These are phyloP conservation scores for Dictyophora rubrovolvata DNA, from an alignment of 768 basidiomycete genomes.

Conservation along the genomic window DNA sequence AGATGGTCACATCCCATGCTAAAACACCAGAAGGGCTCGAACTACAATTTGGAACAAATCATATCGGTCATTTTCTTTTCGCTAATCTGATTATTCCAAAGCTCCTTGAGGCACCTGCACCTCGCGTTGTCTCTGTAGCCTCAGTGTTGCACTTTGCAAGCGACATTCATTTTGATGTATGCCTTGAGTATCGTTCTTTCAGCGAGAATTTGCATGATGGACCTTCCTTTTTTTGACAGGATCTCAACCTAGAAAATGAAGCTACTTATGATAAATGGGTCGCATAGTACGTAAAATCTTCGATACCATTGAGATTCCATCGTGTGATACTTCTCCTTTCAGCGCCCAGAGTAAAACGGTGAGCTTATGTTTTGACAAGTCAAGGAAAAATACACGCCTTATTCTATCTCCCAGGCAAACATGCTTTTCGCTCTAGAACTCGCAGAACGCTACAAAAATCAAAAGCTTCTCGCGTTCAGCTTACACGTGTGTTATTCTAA, in stretches of 20 bases:
- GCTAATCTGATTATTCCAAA: conserved; percentile 5
- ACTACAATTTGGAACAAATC: conserved; percentile 13
- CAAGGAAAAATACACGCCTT: background rate
- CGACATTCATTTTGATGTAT: background rate
- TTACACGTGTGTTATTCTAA: background rate
- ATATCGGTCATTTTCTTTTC: conserved; percentile 9
- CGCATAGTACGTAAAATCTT: background rate
- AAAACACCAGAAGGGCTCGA: background rate
- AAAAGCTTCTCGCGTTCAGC: background rate
- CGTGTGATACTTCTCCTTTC: background rate
- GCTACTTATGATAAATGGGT: background rate
- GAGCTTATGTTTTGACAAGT: background rate
- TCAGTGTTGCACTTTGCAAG: background rate
- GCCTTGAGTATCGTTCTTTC: background rate
- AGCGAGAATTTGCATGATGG: background rate
- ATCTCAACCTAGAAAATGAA: background rate
- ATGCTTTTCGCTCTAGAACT: background rate
- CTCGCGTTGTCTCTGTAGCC: background rate
- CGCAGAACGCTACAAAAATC: background rate
- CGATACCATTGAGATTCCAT: background rate
- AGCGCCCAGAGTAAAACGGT: background rate
- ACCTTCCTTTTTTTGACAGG: background rate
- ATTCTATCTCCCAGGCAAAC: background rate
- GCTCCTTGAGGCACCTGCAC: background rate
- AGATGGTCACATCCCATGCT: conserved; percentile 1